Conservation (phyloP, 169 alveolate species). For the Cryptosporidium tyzzeri region DNA sequence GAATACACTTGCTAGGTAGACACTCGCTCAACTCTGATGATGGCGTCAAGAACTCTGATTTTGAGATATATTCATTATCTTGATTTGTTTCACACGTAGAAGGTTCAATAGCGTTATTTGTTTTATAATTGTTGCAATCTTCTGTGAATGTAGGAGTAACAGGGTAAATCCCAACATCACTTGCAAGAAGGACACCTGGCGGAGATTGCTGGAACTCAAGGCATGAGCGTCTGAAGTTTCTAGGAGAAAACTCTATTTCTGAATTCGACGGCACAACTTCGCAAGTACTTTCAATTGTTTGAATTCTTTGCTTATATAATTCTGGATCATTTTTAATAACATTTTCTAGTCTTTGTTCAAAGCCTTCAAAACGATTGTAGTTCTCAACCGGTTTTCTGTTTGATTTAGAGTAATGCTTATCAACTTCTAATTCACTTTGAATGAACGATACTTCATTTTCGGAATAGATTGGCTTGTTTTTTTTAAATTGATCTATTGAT, state of each 20-base stretch:
- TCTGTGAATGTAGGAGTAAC: constrained; percentile 58
- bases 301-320: background rate
- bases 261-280: background rate
- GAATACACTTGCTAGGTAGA: constrained; percentile 10
- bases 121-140: background rate
- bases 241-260: constrained; percentile 46
- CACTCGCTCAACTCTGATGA: constrained; percentile 30
- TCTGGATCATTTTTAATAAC: background rate
- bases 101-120: constrained; percentile 25
- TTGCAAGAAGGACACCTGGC: constrained; percentile 33
- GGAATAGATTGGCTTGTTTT: background rate
- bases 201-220: constrained; percentile 57
- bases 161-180: constrained; percentile 66
- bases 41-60: constrained; percentile 45
- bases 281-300: background rate
- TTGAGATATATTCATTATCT: constrained; percentile 27
- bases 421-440: background rate
- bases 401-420: background rate
- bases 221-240: constrained; percentile 11
- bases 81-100: constrained; percentile 68
- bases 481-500: background rate
- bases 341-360: background rate
- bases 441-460: background rate
- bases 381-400: background rate
- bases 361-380: background rate